These are phyloP conservation scores for Perilla frutescens DNA, from an alignment of 257 asterid species.

Conservation along the genomic window DNA sequence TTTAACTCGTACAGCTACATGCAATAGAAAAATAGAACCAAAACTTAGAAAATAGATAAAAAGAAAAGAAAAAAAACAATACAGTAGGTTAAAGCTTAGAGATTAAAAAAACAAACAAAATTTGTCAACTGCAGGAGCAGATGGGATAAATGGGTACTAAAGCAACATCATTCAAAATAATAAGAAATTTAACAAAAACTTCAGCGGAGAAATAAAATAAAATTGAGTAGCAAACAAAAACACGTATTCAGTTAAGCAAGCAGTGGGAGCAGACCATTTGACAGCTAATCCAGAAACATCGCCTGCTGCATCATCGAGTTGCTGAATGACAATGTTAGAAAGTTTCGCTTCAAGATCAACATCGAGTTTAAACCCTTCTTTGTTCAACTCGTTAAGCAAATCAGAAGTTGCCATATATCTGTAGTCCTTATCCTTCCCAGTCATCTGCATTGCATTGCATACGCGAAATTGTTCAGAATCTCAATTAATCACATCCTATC, in stretches of 20 bases:
- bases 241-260: slow-evolving; percentile 20
- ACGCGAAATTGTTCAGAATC: slow-evolving; percentile 3
- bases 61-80: not conserved
- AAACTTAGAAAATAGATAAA: not conserved
- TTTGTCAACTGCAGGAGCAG: no score
- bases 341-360: slow-evolving; percentile 81
- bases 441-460: slow-evolving; percentile 67
- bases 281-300: slow-evolving; percentile 99
- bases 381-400: slow-evolving; percentile 90
- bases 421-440: slow-evolving; percentile 97
- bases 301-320: slow-evolving; percentile 97
- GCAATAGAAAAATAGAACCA: slow-evolving; percentile 2
- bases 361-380: slow-evolving; percentile 87
- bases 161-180: not conserved
- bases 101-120: no score
- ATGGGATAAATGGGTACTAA: no score
- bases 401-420: slow-evolving; percentile 99
- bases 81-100: no score
- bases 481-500: not conserved
- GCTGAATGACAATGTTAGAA: slow-evolving; percentile 82
- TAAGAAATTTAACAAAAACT: slow-evolving; percentile 6
- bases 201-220: slow-evolving; percentile 17
- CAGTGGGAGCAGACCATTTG: slow-evolving; percentile 67
- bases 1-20: slow-evolving; percentile 13
- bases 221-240: slow-evolving; percentile 19